Percentiles rank a stretch among this genome's conserved stretches.
These are phyloP conservation scores for Hericium erinaceus DNA, from an alignment of 768 basidiomycete genomes.

Conservation along the genomic window DNA sequence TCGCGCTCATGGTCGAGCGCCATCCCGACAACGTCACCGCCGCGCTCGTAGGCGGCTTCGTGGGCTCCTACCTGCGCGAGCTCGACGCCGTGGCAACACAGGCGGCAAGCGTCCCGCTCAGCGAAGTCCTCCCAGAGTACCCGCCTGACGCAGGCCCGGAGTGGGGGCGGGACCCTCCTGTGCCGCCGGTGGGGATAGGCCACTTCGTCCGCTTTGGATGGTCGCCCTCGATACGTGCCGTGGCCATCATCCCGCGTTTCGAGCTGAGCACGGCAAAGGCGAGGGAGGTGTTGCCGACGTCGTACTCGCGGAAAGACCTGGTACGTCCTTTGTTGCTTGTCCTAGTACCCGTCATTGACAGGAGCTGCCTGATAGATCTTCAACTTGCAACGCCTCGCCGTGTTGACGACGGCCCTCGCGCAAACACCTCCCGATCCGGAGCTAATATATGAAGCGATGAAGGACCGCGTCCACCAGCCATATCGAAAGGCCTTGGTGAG, in stretches of 20 bases:
- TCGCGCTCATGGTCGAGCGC: conserved; percentile 97
- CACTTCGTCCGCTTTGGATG: conserved; percentile 89
- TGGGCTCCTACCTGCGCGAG: conserved; percentile 91
- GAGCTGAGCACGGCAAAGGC: conserved; percentile 96
- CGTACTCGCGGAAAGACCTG: conserved; percentile 85
- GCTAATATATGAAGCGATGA: conserved; percentile 99
- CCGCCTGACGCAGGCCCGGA: conserved; percentile 85
- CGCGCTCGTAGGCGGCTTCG: conserved; percentile 92
- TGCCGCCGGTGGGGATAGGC: conserved; percentile 85
- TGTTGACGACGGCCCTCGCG: conserved; percentile 88
- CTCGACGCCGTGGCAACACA: conserved; percentile 71
- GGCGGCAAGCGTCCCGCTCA: conserved; percentile 85
- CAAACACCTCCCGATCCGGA: conserved; percentile 88
- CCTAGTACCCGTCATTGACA: conserved; percentile 1
- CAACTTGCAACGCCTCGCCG: conserved; percentile 93
- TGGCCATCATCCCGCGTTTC: conserved; percentile 92
- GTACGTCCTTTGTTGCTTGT: conserved; percentile 36
- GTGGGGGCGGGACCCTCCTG: conserved; percentile 85
- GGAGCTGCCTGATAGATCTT: conserved; percentile 58
- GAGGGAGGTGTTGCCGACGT: conserved; percentile 73
- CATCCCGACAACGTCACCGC: conserved; percentile 99
- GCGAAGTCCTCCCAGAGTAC: conserved; percentile 94
- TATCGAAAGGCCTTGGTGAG: conserved; percentile 82
- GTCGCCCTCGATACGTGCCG: conserved; percentile 75
- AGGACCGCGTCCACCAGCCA: conserved; percentile 95